Evolutionary conservation across 2,329 filamentous ascomycete species (phyloP), one percentile per base, ranked within the genome.

Genomic region (Nigrograna mackinnonii): DNA sequence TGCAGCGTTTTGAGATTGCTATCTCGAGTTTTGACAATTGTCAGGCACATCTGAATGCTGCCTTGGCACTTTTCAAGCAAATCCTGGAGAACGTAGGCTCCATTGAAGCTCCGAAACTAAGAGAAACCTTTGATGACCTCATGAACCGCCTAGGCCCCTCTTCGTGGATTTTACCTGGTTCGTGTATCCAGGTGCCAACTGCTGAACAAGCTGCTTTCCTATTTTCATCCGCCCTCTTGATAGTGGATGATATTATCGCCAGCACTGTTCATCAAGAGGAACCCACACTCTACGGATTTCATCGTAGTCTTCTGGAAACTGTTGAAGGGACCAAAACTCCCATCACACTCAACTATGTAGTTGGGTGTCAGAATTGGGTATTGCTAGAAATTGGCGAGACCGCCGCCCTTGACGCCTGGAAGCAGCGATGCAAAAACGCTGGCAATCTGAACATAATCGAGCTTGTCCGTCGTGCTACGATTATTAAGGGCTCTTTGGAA

Each of bases 341-440:
- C 1, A 60, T 77, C 28, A 66, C 68, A 37, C 68, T 84, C 41
- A 74, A 78, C 36, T 72, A 77, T 22, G 75, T 80, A 36, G 62
- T 79, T 30, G 82, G 82, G 2, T 71, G 80, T 45, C 68, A 79
- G 33, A 84, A 83, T 58, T 81, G 79, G 78, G 74, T 75, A 1
- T 51, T 85, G 34, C 63, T 78, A 34, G 66, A 74, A n/a, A 72
- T 86, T 32, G 76, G 75, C 11, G 74, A 80, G 16, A 75, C 82
- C 35, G 69, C 80, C 12, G 60, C 71, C 1, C 68, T 86, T 5
- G 74, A 80, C 38, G 70, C 74, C 1, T 82, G 78, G 75, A 85
- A 83, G 62, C 74, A 75, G 50, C 62, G 73, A 17, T 71, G 71
- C 46, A 72, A 68, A 35, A 57, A 59, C 35, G 51, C 58, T 4